Percentiles rank a stretch among this genome's conserved stretches.
These are phyloP conservation scores for Kwoniella pini DNA, from an alignment of 768 basidiomycete genomes.

Conservation along the genomic window DNA sequence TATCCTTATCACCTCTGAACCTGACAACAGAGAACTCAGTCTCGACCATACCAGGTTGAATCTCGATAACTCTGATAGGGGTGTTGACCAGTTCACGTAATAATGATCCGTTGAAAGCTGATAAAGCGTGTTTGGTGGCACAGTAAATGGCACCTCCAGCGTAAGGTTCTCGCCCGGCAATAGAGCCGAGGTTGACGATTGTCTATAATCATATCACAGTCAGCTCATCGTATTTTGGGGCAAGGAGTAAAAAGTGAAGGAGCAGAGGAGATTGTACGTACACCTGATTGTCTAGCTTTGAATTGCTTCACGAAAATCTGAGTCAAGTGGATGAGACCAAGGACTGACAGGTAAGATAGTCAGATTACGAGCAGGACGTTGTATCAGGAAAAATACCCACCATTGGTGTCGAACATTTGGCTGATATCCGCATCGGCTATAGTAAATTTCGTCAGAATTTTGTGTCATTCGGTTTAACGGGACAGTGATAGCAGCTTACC, in stretches of 20 bases:
- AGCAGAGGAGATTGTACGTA: too few species aligned
- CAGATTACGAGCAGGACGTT: too few species aligned
- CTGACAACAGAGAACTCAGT: slow-evolving; percentile 85
- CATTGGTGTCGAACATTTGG: slow-evolving; percentile 71
- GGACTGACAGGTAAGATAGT: slow-evolving; percentile 27
- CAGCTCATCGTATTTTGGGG: neutral
- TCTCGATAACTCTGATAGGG: slow-evolving; percentile 87
- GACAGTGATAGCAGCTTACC: neutral
- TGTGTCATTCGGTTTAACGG: neutral
- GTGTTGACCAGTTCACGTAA: slow-evolving; percentile 88
- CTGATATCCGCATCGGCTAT: slow-evolving; percentile 76
- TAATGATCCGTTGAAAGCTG: slow-evolving; percentile 79
- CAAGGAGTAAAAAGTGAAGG: neutral
- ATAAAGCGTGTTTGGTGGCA: slow-evolving; percentile 71
- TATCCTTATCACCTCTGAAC: slow-evolving; percentile 76
- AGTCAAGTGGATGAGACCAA: slow-evolving; percentile 53
- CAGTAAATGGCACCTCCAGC: slow-evolving; percentile 85
- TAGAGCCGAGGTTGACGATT: slow-evolving; percentile 91
- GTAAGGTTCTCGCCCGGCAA: slow-evolving; percentile 86
- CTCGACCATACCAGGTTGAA: slow-evolving; percentile 93
- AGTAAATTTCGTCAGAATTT: neutral
- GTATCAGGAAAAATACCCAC: slow-evolving; percentile 16
- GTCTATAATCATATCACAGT: slow-evolving; percentile 59
- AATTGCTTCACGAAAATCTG: slow-evolving; percentile 51
- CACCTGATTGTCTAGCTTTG: slow-evolving; percentile 48